These are phyloP conservation scores for Parasitella parasitica DNA, from an alignment of 371 early-diverging fungal species.

Conservation along the genomic window DNA sequence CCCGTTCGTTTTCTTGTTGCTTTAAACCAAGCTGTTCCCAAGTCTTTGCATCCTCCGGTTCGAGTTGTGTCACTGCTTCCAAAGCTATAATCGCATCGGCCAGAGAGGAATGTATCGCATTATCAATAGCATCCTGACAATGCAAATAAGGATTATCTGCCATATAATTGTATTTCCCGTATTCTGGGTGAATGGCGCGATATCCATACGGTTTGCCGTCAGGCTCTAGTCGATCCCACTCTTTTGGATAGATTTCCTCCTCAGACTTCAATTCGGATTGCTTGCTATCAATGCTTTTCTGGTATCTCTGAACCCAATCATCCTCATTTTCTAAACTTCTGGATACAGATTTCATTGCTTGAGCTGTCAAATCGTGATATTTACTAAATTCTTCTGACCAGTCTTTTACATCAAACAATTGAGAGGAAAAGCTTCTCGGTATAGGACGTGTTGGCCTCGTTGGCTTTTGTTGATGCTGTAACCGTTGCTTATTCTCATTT, in stretches of 20 bases:
- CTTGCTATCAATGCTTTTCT: not conserved
- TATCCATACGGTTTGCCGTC: slow-evolving; percentile 54
- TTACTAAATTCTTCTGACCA: not conserved
- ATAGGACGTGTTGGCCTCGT: not conserved
- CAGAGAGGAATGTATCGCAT: slow-evolving; percentile 56
- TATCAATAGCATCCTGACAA: slow-evolving; percentile 41
- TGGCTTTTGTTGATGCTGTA: not conserved
- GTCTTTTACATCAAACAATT: not conserved
- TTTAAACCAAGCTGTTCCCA: slow-evolving; percentile 88
- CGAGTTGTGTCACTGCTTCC: slow-evolving; percentile 84
- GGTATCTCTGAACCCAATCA: not conserved
- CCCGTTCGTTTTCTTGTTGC: slow-evolving; percentile 97
- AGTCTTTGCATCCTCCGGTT: slow-evolving; percentile 74
- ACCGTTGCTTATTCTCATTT: not conserved
- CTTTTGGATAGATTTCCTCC: slow-evolving; percentile 35
- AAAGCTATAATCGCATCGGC: slow-evolving; percentile 87
- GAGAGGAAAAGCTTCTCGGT: not conserved
- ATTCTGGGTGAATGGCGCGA: slow-evolving; percentile 62
- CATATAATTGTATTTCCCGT: slow-evolving; percentile 75
- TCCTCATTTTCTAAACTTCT: not conserved
- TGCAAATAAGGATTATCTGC: slow-evolving; percentile 76
- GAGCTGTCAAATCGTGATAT: not conserved
- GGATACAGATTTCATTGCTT: not conserved
- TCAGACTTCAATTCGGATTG: not conserved
- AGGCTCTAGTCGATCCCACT: slow-evolving; percentile 65